Percentiles rank a stretch among this genome's conserved stretches.
phyloP scores from a whole-genome alignment of 2,329 filamentous ascomycete genomes.

The Trichophyton benhamiae region DNA sequence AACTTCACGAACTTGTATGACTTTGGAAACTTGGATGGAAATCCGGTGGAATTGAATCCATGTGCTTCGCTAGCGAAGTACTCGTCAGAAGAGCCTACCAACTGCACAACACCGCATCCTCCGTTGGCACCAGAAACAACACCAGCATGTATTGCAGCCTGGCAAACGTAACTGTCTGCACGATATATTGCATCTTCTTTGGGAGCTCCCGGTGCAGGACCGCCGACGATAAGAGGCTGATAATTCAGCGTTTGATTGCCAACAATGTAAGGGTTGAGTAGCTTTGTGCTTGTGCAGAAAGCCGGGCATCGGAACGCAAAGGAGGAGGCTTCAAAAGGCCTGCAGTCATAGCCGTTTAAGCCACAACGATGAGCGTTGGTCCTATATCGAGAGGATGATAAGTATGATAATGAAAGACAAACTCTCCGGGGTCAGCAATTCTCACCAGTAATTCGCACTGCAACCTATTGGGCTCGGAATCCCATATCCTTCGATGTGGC shows the following conservation, averaged over 20 bases:
- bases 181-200: slow-evolving; percentile 54
- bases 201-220: slow-evolving; percentile 28
- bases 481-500: slow-evolving; percentile 39
- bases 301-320: slow-evolving; percentile 47
- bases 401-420: not conserved
- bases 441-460: slow-evolving; percentile 35
- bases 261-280: slow-evolving; percentile 41
- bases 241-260: slow-evolving; percentile 43
- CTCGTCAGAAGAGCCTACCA: slow-evolving; percentile 54
- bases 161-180: slow-evolving; percentile 79
- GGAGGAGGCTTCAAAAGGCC: slow-evolving; percentile 41
- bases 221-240: slow-evolving; percentile 41
- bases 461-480: slow-evolving; percentile 35
- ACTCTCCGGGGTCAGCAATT: not conserved
- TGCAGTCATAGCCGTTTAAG: slow-evolving; percentile 43
- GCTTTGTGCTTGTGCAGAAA: slow-evolving; percentile 36
- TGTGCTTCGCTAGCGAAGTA: slow-evolving; percentile 56
- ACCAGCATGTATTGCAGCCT: slow-evolving; percentile 71
- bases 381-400: slow-evolving; percentile 21
- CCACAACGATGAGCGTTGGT: slow-evolving; percentile 38
- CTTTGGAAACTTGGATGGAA: slow-evolving; percentile 81
- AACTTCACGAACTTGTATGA: slow-evolving; percentile 66
- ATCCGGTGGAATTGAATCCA: slow-evolving; percentile 63
- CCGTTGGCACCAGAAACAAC: slow-evolving; percentile 58
- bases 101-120: slow-evolving; percentile 68